phyloP scores from a whole-genome alignment of 1,284 basidiomycete genomes.

The Pseudozyma sp. region DNA sequence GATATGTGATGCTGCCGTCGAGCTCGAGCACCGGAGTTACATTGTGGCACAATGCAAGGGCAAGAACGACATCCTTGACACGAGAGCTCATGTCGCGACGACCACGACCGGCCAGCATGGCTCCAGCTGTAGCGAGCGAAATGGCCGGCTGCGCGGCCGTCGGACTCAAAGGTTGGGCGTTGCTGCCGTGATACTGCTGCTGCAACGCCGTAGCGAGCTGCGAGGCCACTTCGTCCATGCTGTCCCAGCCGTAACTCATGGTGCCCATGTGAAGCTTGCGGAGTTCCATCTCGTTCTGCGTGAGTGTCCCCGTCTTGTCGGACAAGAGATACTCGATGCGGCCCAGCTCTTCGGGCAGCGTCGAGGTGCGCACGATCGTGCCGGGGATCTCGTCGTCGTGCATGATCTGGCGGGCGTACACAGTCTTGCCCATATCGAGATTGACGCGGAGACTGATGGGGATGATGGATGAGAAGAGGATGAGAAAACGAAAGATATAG shows the following conservation, averaged over 20 bases:
- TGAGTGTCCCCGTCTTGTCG: conserved; percentile 97
- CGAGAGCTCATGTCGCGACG: conserved; percentile 93
- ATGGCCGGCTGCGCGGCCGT: conserved; percentile 22
- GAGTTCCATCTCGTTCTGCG: conserved; percentile 99
- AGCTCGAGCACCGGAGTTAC: conserved; percentile 95
- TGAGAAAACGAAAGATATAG: conserved; percentile 95
- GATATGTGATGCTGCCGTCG: conserved; percentile 92
- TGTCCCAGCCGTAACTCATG: conserved; percentile 93
- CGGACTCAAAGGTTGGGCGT: conserved; percentile 25
- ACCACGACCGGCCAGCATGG: conserved; percentile 82
- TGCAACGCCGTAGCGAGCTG: conserved; percentile 84
- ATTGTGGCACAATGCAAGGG: conserved; percentile 95
- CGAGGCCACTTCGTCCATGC: conserved; percentile 96
- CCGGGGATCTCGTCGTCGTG: conserved; percentile 89
- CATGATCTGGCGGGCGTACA: conserved; percentile 95
- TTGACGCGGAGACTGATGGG: conserved; percentile 99
- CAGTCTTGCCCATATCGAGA: conserved; percentile 99
- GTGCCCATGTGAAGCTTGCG: conserved; percentile 99
- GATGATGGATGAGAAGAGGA: conserved; percentile 98
- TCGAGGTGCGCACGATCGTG: conserved; percentile 95
- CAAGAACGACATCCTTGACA: conserved; percentile 92
- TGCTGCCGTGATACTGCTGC: conserved; percentile 21
- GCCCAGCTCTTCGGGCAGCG: conserved; percentile 95
- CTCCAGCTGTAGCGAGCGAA: conserved; percentile 74
- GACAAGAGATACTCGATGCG: conserved; percentile 94